Evolutionary conservation across 1,284 basidiomycete species (phyloP).

Genomic region (Binderoboletus segoi): DNA sequence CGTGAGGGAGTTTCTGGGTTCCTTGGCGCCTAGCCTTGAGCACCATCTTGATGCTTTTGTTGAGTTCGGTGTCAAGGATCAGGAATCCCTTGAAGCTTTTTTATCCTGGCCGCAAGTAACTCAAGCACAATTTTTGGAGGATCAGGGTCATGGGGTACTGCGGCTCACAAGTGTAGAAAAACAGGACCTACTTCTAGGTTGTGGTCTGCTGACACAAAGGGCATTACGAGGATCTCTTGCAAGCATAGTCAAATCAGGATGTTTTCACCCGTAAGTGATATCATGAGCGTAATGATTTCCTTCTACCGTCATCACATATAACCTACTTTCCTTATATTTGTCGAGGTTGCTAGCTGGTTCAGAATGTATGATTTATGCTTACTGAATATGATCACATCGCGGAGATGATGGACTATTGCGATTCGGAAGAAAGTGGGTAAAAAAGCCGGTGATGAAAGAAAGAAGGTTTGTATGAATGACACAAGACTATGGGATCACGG

Average conservation of each 20-base stretch:
- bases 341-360: background rate
- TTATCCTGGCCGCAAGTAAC: slow-evolving; percentile 22
- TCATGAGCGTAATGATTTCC: background rate
- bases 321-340: slow-evolving; percentile 6
- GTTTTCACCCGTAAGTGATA: background rate
- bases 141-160: slow-evolving; percentile 10
- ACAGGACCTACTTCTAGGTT: slow-evolving; percentile 15
- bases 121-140: slow-evolving; percentile 20
- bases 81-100: slow-evolving; percentile 20
- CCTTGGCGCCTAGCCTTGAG: slow-evolving; percentile 26
- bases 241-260: background rate
- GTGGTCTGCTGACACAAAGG: slow-evolving; percentile 3
- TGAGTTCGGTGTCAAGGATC: slow-evolving; percentile 27
- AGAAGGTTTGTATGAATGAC: slow-evolving; percentile 20
- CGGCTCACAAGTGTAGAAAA: slow-evolving; percentile 27
- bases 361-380: slow-evolving; percentile 23
- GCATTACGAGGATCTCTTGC: background rate
- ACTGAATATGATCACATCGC: slow-evolving; percentile 27
- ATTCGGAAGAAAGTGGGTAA: slow-evolving; percentile 24
- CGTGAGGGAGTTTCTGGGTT: slow-evolving; percentile 23
- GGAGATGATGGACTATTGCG: slow-evolving; percentile 28
- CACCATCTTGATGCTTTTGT: slow-evolving; percentile 21
- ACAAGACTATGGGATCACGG: slow-evolving; percentile 21
- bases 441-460: slow-evolving; percentile 22
- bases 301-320: background rate